These are phyloP conservation scores for Benincasa hispida DNA, from an alignment of 306 rosid genomes.

Conservation along the genomic window DNA sequence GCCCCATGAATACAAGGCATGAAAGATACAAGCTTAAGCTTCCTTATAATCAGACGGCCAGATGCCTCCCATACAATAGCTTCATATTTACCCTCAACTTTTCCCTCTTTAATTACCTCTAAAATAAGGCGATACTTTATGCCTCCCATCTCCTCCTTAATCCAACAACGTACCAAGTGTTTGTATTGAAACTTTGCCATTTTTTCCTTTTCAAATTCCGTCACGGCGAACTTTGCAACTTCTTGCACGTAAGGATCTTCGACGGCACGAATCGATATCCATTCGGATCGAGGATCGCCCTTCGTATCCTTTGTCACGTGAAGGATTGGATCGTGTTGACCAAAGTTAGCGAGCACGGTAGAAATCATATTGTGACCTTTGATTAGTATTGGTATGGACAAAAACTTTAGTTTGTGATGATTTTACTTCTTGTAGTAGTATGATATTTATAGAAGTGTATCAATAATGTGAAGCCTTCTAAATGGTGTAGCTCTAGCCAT, in stretches of 20 bases:
- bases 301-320: not conserved
- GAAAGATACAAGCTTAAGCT: not conserved
- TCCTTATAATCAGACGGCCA: not conserved
- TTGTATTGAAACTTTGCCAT: not conserved
- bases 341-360: not conserved
- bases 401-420: not conserved
- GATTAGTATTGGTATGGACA: not conserved
- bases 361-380: not conserved
- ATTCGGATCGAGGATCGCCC: not conserved
- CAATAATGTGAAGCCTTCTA: not conserved
- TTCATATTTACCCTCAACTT: not conserved
- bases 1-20: not conserved
- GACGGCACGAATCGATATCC: not conserved
- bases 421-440: not conserved
- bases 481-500: not conserved
- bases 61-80: slow-evolving; percentile 5
- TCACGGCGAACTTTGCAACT: not conserved
- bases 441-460: not conserved
- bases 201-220: not conserved
- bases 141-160: not conserved
- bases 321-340: not conserved
- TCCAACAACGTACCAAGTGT: not conserved
- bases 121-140: not conserved
- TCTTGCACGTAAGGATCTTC: slow-evolving; percentile 1
- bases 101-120: not conserved